Base-by-base conservation (phyloP, 106 monocot species). In the Apostasia ramifera region DNA sequence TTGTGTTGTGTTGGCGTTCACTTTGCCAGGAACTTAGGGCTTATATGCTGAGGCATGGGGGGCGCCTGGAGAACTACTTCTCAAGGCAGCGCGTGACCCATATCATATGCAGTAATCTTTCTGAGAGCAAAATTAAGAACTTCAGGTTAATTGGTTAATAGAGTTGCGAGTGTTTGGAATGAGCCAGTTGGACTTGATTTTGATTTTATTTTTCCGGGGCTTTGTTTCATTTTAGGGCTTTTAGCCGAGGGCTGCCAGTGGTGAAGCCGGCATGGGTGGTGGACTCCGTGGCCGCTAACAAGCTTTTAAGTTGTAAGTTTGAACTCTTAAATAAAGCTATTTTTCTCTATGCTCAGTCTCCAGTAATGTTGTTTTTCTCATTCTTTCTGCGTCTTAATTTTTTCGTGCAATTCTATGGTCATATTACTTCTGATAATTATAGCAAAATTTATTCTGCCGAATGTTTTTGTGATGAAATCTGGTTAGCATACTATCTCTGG, bases 11-110 rank as follows among this genome's bases (percentile, higher is more conserved):
- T 68, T 51, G 40, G 42, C 11, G 13, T 53, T 68, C 42, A 40
- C 1, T 68, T 41, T 2, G 14, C 2, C 56, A 92, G 89, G 97
- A 98, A 61, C 87, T 98, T 40, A 89, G 73, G 77, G 72, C 47
- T 5, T 85, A 61, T 56, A 98, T 98, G 92, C 60, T 90, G 63
- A 92, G 80, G 66, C 81, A 98, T 67, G 97, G 97, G 4, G 97
- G 97, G 9, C 70, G 85, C 44, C 81, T 87, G 46, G 85, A 93
- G 74, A 98, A 98, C 72, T 98, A 98, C 82, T 93, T 98, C 72
- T 98, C 97, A 26, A 87, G 72, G 79, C 66, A 83, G 38, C 70
- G 81, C 0, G 97, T 98, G 10, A 93, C 87, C 3, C 97, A 98
- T 63, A 93, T 98, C 62, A 80, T 98, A 8, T 98, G 97, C 49